These are phyloP conservation scores for Fusarium sulawesiense DNA, from an alignment of 2,329 filamentous ascomycete species.

Conservation along the genomic window DNA sequence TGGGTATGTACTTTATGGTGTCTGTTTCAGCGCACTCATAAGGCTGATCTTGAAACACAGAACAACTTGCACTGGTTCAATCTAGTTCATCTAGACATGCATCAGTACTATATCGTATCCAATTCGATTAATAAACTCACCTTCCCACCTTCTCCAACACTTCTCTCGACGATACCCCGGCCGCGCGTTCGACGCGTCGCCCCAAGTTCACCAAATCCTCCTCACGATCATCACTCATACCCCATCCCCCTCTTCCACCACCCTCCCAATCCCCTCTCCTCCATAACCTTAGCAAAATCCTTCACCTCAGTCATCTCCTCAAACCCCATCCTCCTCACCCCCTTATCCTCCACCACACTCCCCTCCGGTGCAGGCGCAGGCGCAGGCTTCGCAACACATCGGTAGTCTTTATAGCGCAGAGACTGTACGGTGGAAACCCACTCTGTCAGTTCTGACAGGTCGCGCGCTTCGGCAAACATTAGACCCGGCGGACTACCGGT, in stretches of 20 bases:
- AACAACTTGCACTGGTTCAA: not conserved
- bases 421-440: slow-evolving; percentile 75
- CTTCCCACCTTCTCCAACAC: not conserved
- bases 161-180: not conserved
- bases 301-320: slow-evolving; percentile 72
- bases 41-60: not conserved
- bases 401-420: slow-evolving; percentile 79
- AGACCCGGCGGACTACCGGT: slow-evolving; percentile 77
- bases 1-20: no score
- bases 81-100: not conserved
- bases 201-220: not conserved
- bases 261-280: slow-evolving; percentile 64
- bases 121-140: not conserved
- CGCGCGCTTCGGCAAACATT: slow-evolving; percentile 77
- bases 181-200: slow-evolving; percentile 31
- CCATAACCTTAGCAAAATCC: slow-evolving; percentile 72
- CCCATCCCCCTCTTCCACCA: slow-evolving; percentile 81
- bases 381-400: slow-evolving; percentile 63
- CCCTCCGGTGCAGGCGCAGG: not conserved
- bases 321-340: slow-evolving; percentile 48
- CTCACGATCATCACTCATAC: slow-evolving; percentile 48
- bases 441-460: slow-evolving; percentile 64
- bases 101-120: not conserved
- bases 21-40: not conserved
- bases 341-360: not conserved